Conservation (phyloP, 768 basidiomycete genomes). For the Suillus decipiens region DNA sequence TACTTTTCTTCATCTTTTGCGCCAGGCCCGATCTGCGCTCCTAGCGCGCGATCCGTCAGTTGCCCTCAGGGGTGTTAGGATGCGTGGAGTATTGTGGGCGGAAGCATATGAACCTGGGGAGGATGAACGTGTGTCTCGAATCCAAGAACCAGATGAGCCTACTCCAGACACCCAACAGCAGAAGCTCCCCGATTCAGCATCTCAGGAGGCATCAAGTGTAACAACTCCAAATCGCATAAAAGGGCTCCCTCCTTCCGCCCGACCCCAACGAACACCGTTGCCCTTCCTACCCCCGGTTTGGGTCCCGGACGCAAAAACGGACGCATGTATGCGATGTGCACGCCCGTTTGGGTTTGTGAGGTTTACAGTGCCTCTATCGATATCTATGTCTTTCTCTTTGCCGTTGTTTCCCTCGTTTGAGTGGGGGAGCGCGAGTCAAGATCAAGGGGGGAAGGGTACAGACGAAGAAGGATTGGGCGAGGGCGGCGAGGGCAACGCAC, state of each 20-base stretch:
- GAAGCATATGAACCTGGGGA: slow-evolving; percentile 2
- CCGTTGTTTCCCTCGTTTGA: slow-evolving; percentile 4
- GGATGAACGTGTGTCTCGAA: neutral
- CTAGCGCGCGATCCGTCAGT: slow-evolving; percentile 2
- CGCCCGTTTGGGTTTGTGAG: slow-evolving; percentile 59
- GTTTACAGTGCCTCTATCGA: neutral
- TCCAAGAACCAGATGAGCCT: neutral
- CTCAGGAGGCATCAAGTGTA: neutral
- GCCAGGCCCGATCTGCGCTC: neutral
- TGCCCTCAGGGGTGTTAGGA: slow-evolving; percentile 5
- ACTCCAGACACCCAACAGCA: neutral
- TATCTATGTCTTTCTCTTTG: slow-evolving; percentile 3
- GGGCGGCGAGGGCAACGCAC: slow-evolving; percentile 1
- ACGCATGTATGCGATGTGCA: slow-evolving; percentile 83
- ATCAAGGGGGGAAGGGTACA: neutral
- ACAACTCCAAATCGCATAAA: neutral
- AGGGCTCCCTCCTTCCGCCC: neutral
- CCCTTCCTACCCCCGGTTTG: slow-evolving; percentile 90
- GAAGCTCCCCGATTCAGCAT: neutral
- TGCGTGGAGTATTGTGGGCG: slow-evolving; percentile 7
- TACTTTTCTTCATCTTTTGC: slow-evolving; percentile 3
- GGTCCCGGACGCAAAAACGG: slow-evolving; percentile 87
- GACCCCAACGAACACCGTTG: slow-evolving; percentile 28
- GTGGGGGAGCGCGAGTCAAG: neutral
- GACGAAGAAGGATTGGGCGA: slow-evolving; percentile 7